phyloP scores from a whole-genome alignment of 768 basidiomycete species.

The Butyriboletus loyo region DNA sequence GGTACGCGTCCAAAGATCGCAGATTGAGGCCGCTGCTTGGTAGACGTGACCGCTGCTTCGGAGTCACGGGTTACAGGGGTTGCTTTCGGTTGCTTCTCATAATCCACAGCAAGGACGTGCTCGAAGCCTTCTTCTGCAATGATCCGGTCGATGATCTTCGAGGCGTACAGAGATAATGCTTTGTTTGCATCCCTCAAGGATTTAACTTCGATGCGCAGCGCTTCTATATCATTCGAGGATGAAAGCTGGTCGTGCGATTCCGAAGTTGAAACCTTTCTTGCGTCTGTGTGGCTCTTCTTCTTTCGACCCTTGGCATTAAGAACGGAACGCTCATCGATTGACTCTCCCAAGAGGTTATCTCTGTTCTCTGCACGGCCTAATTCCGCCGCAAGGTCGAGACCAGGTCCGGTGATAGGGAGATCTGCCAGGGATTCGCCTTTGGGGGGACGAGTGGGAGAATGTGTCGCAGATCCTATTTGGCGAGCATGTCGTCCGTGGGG shows the following conservation, averaged over 20 bases:
- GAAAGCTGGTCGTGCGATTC: slow-evolving; percentile 42
- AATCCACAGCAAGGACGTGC: slow-evolving; percentile 92
- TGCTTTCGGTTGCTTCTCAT: slow-evolving; percentile 59
- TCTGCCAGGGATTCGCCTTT: slow-evolving; percentile 83
- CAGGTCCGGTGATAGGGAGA: slow-evolving; percentile 84
- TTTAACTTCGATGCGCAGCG: slow-evolving; percentile 84
- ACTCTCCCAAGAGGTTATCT: slow-evolving; percentile 61
- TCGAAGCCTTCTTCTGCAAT: slow-evolving; percentile 96
- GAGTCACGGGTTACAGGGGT: slow-evolving; percentile 30
- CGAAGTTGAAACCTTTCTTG: slow-evolving; percentile 33
- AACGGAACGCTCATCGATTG: slow-evolving; percentile 48
- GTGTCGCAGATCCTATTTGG: slow-evolving; percentile 51
- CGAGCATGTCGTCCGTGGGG: slow-evolving; percentile 45
- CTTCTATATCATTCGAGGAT: slow-evolving; percentile 60
- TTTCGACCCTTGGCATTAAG: slow-evolving; percentile 47
- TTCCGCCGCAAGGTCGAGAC: slow-evolving; percentile 87
- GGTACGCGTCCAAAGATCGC: slow-evolving; percentile 42
- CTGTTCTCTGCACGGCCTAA: slow-evolving; percentile 90
- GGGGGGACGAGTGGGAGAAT: slow-evolving; percentile 41
- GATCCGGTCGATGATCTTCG: slow-evolving; percentile 97
- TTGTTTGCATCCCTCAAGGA: slow-evolving; percentile 94
- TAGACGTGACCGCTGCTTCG: slow-evolving; percentile 7
- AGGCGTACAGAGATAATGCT: slow-evolving; percentile 90
- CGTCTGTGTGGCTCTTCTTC: slow-evolving; percentile 32
- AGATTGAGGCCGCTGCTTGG: slow-evolving; percentile 62